Evolutionary conservation across 139 green algal genomes (phyloP).

Genomic region (Chlamydomonas schloesseri): DNA sequence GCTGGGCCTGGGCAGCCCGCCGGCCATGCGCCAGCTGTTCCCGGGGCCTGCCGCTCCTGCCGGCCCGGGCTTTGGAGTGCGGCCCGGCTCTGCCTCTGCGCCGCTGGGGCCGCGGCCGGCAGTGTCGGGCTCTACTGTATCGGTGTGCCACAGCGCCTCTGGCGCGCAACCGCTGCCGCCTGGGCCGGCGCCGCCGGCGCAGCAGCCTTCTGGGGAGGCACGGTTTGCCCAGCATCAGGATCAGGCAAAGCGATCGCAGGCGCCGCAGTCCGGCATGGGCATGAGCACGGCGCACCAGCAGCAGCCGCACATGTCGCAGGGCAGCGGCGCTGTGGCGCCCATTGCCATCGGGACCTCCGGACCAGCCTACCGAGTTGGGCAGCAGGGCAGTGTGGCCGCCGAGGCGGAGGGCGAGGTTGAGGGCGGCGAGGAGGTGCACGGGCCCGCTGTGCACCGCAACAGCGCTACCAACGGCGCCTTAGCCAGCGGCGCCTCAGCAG

Average conservation of each 20-base stretch:
- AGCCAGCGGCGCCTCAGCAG: no score
- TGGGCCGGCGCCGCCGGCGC: no score
- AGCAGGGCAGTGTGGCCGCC: slow-evolving; percentile 23
- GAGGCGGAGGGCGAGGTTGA: slow-evolving; percentile 17
- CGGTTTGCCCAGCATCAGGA: background rate
- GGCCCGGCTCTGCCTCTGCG: background rate
- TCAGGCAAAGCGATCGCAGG: background rate
- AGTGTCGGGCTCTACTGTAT: slow-evolving; percentile 14
- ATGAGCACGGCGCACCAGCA: background rate
- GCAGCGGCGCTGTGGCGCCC: background rate
- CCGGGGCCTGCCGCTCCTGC: background rate
- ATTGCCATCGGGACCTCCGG: no score
- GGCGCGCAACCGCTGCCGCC: background rate
- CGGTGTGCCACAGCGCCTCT: background rate
- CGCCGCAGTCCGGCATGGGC: no score
- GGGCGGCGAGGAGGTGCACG: slow-evolving; percentile 38
- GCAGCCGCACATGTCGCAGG: background rate
- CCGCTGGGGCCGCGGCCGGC: slow-evolving; percentile 1
- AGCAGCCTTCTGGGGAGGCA: no score
- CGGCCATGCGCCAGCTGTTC: slow-evolving; percentile 32
- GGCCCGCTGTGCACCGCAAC: background rate
- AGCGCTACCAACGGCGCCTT: background rate
- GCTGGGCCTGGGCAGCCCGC: background rate
- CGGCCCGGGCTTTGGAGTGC: no score
- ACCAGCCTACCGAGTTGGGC: background rate